Evolutionary conservation across 768 basidiomycete species (phyloP), one percentile per base, ranked within the genome.

Genomic region (Lactarius deliciosus): DNA sequence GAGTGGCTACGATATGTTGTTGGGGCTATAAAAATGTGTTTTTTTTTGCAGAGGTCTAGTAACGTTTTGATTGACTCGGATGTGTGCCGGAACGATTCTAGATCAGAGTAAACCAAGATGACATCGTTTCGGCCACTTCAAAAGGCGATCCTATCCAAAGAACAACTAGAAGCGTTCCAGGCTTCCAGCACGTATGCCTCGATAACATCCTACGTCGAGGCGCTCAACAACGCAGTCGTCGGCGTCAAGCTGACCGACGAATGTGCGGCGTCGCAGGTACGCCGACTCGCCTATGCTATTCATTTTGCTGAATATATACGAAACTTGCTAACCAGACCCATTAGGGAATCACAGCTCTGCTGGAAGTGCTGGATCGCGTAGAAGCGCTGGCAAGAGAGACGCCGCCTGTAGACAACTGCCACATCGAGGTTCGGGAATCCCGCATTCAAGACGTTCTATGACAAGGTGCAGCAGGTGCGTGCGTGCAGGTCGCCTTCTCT

Each of bases 381-480:
- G 87, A 92, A 72, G 74, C 78, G 20, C 78, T 90, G 15, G 92
- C 86, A 10, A 79, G 81, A 20, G 82, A 80, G 4, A 94, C 86
- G 0, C 97, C 96, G 1, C 88, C 96, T 0, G 87, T 96, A 20
- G 90, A 95, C 70, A 98, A 97, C 75, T n/a, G 82, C 88, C 59
- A 88, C 88, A 4, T 98, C 96, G 47, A 82, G 96, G 36, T 99
- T 99, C 73, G 96, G 97, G 2, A 99, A 99, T 77, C 97, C 97
- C 5, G 97, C 97, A 0, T 99, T 99, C 77, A 81, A 90, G 72
- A 86, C 85, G 0, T 97, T 98, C 74, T 93, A 95, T 71, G 96
- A 98, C 78, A 84, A 85, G 72, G 81, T 98, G 8, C 73, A 79
- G 20, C 82, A 90, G 78, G 95, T 90, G 75, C 68, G 75, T 68